Evolutionary conservation across 805 yeast genomes (phyloP).

Genomic region (Schwanniomyces polymorphus): DNA sequence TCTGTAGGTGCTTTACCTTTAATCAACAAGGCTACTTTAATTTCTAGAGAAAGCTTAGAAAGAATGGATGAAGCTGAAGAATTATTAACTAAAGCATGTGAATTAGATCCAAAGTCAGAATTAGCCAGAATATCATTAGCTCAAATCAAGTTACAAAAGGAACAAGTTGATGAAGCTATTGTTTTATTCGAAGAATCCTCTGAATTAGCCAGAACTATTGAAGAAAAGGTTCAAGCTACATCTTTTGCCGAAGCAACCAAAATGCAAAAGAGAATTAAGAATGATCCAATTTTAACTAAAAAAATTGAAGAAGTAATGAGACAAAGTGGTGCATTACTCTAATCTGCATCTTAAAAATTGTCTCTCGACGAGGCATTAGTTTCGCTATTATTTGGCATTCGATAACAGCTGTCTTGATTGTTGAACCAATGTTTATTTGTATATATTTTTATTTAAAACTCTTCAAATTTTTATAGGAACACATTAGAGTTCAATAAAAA

Average conservation of each 20-base stretch:
- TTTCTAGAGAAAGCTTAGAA: constrained; percentile 55
- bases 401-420: not conserved
- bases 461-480: not conserved
- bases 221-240: constrained; percentile 87
- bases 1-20: constrained; percentile 88
- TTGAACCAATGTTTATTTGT: not conserved
- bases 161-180: constrained; percentile 80
- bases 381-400: not conserved
- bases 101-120: constrained; percentile 85
- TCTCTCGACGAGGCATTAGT: constrained; percentile 1
- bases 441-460: not conserved
- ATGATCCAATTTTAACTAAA: constrained; percentile 62
- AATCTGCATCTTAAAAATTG: constrained; percentile 1
- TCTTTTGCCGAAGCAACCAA: constrained; percentile 91
- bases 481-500: not conserved
- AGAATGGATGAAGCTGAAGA: constrained; percentile 55
- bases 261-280: constrained; percentile 76
- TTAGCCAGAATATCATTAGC: constrained; percentile 90
- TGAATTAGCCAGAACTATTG: constrained; percentile 75
- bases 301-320: constrained; percentile 63
- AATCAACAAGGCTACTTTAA: constrained; percentile 80
- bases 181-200: constrained; percentile 80
- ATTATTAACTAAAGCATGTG: constrained; percentile 71
- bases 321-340: constrained; percentile 13
- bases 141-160: constrained; percentile 82